These are phyloP conservation scores for Pyrenochaeta sp. DNA, from an alignment of 2,329 filamentous ascomycete species.

Conservation along the genomic window DNA sequence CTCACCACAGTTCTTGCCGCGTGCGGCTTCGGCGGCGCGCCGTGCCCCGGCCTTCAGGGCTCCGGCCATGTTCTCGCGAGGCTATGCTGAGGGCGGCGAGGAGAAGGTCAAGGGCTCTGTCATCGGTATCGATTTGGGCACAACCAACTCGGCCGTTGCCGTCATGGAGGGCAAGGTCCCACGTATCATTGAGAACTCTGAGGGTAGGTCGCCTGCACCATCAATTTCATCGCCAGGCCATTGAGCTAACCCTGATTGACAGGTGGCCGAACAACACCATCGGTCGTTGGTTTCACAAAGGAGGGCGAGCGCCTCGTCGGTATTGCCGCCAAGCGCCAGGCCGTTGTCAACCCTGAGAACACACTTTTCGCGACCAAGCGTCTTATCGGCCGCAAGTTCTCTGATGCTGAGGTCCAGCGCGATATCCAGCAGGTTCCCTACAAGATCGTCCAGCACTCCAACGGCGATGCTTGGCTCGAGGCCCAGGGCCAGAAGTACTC, in stretches of 20 bases:
- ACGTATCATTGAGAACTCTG: constrained; percentile 97
- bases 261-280: constrained; percentile 91
- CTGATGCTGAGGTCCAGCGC: constrained; percentile 90
- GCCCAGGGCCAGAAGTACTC: constrained; percentile 95
- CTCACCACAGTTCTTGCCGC: constrained; percentile 67
- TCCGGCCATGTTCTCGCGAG: constrained; percentile 74
- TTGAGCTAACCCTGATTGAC: constrained; percentile 17
- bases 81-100: constrained; percentile 75
- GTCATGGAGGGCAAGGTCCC: constrained; percentile 97
- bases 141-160: constrained; percentile 96
- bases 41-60: constrained; percentile 73
- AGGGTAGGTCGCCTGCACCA: constrained; percentile 67
- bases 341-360: constrained; percentile 98
- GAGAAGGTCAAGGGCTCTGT: constrained; percentile 93
- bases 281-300: constrained; percentile 93
- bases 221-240: constrained; percentile 4
- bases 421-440: constrained; percentile 98
- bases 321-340: constrained; percentile 97
- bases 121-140: constrained; percentile 98
- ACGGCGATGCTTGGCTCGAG: constrained; percentile 96
- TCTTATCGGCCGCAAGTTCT: constrained; percentile 98
- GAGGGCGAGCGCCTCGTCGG: constrained; percentile 96
- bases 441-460: constrained; percentile 97
- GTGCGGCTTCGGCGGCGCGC: constrained; percentile 74
- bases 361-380: constrained; percentile 98